Evolutionary conservation across 331 rosid species (phyloP).

Genomic region (Acacia pycnantha): DNA sequence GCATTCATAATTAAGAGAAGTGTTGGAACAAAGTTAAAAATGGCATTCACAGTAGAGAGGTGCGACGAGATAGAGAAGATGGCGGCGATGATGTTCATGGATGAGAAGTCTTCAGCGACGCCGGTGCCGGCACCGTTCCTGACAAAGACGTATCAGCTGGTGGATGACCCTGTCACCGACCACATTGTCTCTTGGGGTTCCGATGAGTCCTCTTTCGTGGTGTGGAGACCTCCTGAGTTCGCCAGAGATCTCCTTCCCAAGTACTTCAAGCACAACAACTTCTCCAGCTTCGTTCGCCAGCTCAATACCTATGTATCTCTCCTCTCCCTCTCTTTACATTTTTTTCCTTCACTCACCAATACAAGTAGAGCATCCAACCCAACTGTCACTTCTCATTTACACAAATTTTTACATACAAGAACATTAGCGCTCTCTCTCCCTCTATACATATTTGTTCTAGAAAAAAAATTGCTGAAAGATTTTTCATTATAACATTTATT

Average conservation of each 20-base stretch:
- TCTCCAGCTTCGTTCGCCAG: slow-evolving; percentile 85
- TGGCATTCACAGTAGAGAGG: neutral
- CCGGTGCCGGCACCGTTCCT: slow-evolving; percentile 67
- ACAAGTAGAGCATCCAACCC: too few species aligned
- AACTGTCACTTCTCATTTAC: too few species aligned
- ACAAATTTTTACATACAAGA: too few species aligned
- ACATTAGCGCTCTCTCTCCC: too few species aligned
- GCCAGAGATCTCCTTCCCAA: slow-evolving; percentile 79
- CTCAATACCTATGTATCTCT: slow-evolving; percentile 67
- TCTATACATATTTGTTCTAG: too few species aligned
- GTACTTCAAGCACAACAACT: slow-evolving; percentile 85
- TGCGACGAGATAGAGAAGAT: neutral
- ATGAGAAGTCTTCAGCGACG: neutral
- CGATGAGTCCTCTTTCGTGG: slow-evolving; percentile 61
- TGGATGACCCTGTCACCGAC: slow-evolving; percentile 72
- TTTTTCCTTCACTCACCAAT: too few species aligned
- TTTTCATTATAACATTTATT: too few species aligned
- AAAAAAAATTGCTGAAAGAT: too few species aligned
- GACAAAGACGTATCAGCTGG: slow-evolving; percentile 72
- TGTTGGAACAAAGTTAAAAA: neutral
- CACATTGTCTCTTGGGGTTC: slow-evolving; percentile 84
- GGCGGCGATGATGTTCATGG: neutral
- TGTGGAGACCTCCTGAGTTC: slow-evolving; percentile 80
- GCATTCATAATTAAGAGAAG: neutral
- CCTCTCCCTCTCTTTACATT: neutral